Conservation (phyloP, 495 filamentous ascomycete genomes). For the Delitschia confertaspora region DNA sequence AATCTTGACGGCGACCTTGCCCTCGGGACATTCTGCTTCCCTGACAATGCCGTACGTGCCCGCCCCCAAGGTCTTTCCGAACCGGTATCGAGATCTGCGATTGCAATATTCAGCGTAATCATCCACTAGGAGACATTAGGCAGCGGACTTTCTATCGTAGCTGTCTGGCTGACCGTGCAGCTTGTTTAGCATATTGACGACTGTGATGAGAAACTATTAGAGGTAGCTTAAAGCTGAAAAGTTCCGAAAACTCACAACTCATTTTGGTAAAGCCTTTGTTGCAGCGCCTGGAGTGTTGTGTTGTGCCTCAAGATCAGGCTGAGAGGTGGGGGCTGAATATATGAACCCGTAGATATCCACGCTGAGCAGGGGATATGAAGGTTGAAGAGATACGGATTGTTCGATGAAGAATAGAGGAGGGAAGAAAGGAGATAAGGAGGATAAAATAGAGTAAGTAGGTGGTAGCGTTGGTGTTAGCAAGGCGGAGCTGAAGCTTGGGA, state of each 20-base stretch:
- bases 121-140: constrained; percentile 13
- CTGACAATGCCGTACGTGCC: constrained; percentile 98
- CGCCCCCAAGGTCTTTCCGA: constrained; percentile 88
- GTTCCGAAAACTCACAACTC: constrained; percentile 19
- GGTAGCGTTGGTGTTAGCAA: not conserved
- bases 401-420: constrained; percentile 4
- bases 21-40: constrained; percentile 72
- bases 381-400: constrained; percentile 4
- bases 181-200: constrained; percentile 91
- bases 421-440: not conserved
- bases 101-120: constrained; percentile 21
- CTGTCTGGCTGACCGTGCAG: constrained; percentile 94
- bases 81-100: constrained; percentile 70
- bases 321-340: constrained; percentile 13
- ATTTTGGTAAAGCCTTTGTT: constrained; percentile 6
- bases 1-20: constrained; percentile 96
- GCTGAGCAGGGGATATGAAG: constrained; percentile 6
- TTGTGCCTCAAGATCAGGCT: constrained; percentile 13
- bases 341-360: too few species aligned
- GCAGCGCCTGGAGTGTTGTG: constrained; percentile 9
- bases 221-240: not conserved
- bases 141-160: constrained; percentile 89
- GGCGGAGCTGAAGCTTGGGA: not conserved
- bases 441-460: not conserved
- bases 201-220: constrained; percentile 38